phyloP scores from a whole-genome alignment of 176 grass and related monocot genomes.

The Aegilops bicornis region DNA sequence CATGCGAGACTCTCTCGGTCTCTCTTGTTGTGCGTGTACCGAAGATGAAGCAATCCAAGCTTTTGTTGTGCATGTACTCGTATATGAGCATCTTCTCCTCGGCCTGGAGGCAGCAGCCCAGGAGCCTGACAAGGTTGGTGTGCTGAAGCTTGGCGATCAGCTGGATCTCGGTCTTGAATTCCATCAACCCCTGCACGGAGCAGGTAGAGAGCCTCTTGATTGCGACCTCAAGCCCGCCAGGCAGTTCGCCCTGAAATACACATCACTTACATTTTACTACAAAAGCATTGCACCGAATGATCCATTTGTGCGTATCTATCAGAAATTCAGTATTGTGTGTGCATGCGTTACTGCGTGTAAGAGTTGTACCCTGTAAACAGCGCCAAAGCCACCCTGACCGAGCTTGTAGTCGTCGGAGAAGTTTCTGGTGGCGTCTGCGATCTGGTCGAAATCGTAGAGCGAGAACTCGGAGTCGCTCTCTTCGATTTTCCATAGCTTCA shows the following conservation, averaged over 20 bases:
- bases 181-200: constrained; percentile 54
- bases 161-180: constrained; percentile 65
- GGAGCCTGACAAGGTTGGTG: constrained; percentile 59
- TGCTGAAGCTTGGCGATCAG: constrained; percentile 76
- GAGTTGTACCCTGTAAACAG: constrained; percentile 49
- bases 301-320: background rate
- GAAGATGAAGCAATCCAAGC: constrained; percentile 66
- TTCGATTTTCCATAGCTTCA: constrained; percentile 35
- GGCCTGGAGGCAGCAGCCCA: constrained; percentile 58
- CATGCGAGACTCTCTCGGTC: too few relatives aligned
- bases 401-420: constrained; percentile 52
- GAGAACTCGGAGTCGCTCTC: constrained; percentile 46
- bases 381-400: constrained; percentile 61
- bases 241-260: constrained; percentile 40
- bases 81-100: constrained; percentile 78
- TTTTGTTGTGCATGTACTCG: constrained; percentile 75
- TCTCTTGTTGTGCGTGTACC: background rate
- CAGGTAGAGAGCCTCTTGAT: constrained; percentile 50
- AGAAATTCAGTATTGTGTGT: background rate
- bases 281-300: background rate
- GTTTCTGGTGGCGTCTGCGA: constrained; percentile 39
- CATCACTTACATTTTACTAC: background rate
- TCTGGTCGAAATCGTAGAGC: constrained; percentile 41
- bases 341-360: too few relatives aligned
- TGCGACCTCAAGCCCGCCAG: constrained; percentile 37